A percentile compares a stretch with the other conserved stretches of the same genome.
Evolutionary conservation across 2,329 filamentous ascomycete genomes (phyloP).

Genomic region (Diplodia intermedia): DNA sequence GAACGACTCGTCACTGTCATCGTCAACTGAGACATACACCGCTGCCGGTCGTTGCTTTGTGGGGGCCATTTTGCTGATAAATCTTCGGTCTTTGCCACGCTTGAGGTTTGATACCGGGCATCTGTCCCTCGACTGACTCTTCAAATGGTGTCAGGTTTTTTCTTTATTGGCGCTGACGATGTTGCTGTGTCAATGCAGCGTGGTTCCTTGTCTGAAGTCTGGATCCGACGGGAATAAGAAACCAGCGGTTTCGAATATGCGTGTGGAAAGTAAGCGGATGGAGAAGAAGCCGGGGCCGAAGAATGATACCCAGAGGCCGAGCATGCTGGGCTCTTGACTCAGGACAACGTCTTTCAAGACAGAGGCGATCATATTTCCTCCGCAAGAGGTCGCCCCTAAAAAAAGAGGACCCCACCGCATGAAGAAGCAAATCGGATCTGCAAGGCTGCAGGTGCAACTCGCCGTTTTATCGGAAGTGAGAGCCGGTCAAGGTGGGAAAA

Average conservation of each 20-base stretch:
- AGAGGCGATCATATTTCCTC: neutral
- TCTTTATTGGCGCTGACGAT: too few species aligned
- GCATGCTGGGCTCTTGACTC: neutral
- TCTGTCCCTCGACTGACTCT: too few species aligned
- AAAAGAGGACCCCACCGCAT: constrained; percentile 6
- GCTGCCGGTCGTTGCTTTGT: too few species aligned
- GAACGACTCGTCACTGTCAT: too few species aligned
- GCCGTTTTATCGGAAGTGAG: neutral
- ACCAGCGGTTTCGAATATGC: constrained; percentile 10
- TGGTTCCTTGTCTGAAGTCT: neutral
- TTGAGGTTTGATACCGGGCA: too few species aligned
- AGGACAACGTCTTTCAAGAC: neutral
- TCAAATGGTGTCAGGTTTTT: too few species aligned
- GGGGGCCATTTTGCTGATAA: too few species aligned
- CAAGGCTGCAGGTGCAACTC: neutral
- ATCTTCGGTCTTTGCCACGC: too few species aligned
- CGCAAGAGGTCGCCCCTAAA: neutral
- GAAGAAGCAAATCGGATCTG: neutral
- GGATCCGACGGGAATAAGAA: constrained; percentile 13
- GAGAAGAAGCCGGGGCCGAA: constrained; percentile 6
- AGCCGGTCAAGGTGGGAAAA: neutral
- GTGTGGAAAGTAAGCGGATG: neutral
- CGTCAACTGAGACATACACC: too few species aligned
- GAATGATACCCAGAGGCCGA: neutral
- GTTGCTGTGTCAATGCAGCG: too few species aligned